Conservation (phyloP, 495 filamentous ascomycete genomes). For the Aspergillus kassunensis region DNA sequence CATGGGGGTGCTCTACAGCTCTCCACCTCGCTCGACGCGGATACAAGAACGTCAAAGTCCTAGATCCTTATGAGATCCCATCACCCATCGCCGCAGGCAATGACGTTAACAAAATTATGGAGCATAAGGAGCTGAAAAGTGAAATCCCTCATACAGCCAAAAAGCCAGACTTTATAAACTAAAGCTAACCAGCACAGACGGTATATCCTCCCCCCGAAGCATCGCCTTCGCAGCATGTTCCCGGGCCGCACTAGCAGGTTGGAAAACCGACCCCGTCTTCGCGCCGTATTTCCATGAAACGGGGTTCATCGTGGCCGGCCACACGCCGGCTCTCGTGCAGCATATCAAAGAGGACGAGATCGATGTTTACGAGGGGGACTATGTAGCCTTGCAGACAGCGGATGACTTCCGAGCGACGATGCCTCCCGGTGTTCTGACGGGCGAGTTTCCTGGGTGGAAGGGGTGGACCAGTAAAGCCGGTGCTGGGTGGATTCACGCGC, state of each 20-base stretch:
- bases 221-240: constrained; percentile 34
- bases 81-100: constrained; percentile 52
- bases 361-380: constrained; percentile 25
- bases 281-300: constrained; percentile 47
- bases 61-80: constrained; percentile 44
- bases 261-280: constrained; percentile 47
- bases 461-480: constrained; percentile 41
- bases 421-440: constrained; percentile 48
- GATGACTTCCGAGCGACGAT: constrained; percentile 49
- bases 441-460: constrained; percentile 48
- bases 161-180: neutral
- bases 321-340: constrained; percentile 29
- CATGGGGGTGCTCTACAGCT: constrained; percentile 52
- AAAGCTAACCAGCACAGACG: neutral
- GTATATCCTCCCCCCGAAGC: constrained; percentile 24
- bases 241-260: constrained; percentile 37
- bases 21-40: constrained; percentile 47
- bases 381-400: constrained; percentile 24
- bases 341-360: constrained; percentile 27
- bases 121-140: constrained; percentile 44
- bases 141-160: neutral
- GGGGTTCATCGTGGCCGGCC: constrained; percentile 44
- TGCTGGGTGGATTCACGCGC: constrained; percentile 50
- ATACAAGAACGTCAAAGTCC: constrained; percentile 43
- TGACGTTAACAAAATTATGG: constrained; percentile 56